A percentile compares a stretch with the other conserved stretches of the same genome.
phyloP scores from a whole-genome alignment of 2,329 filamentous ascomycete species.

The Epichloe hybrida region DNA sequence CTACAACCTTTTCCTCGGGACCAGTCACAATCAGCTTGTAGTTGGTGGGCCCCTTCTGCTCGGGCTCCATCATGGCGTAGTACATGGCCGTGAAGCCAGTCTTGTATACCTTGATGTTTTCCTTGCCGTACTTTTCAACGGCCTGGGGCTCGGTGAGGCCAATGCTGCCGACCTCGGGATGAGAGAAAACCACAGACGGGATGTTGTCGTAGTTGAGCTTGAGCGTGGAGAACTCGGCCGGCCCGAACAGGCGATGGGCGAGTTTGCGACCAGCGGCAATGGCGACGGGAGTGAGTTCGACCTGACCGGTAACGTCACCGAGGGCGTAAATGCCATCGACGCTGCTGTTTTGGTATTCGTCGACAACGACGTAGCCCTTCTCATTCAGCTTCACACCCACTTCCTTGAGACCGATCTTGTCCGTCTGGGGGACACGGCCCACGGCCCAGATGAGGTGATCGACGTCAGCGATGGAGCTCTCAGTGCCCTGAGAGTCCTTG shows the following conservation, averaged over 20 bases:
- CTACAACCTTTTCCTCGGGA: constrained; percentile 71
- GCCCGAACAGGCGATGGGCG: constrained; percentile 66
- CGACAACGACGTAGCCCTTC: constrained; percentile 56
- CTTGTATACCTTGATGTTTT: constrained; percentile 68
- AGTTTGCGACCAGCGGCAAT: constrained; percentile 74
- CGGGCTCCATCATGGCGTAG: constrained; percentile 75
- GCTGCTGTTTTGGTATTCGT: constrained; percentile 73
- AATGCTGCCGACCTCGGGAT: constrained; percentile 71
- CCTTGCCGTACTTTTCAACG: constrained; percentile 55
- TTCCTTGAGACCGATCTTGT: constrained; percentile 57
- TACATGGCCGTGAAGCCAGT: constrained; percentile 76
- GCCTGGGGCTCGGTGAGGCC: constrained; percentile 72
- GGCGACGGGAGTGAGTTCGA: constrained; percentile 76
- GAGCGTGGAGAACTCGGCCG: constrained; percentile 43
- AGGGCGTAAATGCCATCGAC: constrained; percentile 66
- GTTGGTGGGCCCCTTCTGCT: constrained; percentile 63
- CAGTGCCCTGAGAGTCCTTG: constrained; percentile 46
- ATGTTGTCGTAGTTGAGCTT: constrained; percentile 67
- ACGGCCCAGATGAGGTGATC: constrained; percentile 77
- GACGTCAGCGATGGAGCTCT: constrained; percentile 47
- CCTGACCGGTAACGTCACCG: constrained; percentile 67
- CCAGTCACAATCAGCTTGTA: constrained; percentile 72
- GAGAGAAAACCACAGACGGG: constrained; percentile 75
- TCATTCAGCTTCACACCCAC: constrained; percentile 55
- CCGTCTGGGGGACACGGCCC: constrained; percentile 59